Conservation (phyloP, 2,329 filamentous ascomycete genomes). For the Fusarium sterilihyphosum region DNA sequence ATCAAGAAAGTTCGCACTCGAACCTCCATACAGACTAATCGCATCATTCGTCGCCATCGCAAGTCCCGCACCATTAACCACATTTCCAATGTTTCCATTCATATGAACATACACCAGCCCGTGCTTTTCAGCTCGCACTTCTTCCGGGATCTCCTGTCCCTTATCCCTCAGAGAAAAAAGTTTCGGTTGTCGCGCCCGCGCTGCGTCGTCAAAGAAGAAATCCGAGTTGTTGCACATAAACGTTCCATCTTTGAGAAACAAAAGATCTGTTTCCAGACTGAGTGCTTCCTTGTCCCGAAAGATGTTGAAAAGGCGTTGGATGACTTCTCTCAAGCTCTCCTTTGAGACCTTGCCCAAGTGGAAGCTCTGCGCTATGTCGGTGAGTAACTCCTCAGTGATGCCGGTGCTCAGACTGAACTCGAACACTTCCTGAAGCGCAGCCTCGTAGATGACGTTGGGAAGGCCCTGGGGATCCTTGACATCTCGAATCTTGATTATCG, state of each 20-base stretch:
- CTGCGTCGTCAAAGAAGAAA: slow-evolving; percentile 61
- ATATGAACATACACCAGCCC: slow-evolving; percentile 83
- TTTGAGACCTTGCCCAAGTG: background rate
- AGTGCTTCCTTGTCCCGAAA: slow-evolving; percentile 60
- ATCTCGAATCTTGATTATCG: slow-evolving; percentile 49
- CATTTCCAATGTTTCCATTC: slow-evolving; percentile 74
- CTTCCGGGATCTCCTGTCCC: slow-evolving; percentile 47
- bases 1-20: slow-evolving; percentile 86
- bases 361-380: slow-evolving; percentile 17
- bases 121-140: slow-evolving; percentile 57
- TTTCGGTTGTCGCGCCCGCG: slow-evolving; percentile 52
- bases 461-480: slow-evolving; percentile 5
- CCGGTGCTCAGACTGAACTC: slow-evolving; percentile 42
- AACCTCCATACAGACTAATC: slow-evolving; percentile 72
- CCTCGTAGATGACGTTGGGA: slow-evolving; percentile 13
- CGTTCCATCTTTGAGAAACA: slow-evolving; percentile 42
- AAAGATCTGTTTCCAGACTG: slow-evolving; percentile 54
- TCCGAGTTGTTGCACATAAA: slow-evolving; percentile 51
- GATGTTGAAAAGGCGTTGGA: slow-evolving; percentile 45
- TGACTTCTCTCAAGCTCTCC: slow-evolving; percentile 31
- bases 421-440: slow-evolving; percentile 26
- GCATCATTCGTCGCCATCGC: slow-evolving; percentile 93
- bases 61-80: slow-evolving; percentile 89
- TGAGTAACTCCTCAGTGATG: slow-evolving; percentile 40
- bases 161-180: slow-evolving; percentile 52